Evolutionary conservation across 441 rosid genomes (phyloP), one percentile per base, ranked within the genome.

Genomic region (Gossypium lobatum): DNA sequence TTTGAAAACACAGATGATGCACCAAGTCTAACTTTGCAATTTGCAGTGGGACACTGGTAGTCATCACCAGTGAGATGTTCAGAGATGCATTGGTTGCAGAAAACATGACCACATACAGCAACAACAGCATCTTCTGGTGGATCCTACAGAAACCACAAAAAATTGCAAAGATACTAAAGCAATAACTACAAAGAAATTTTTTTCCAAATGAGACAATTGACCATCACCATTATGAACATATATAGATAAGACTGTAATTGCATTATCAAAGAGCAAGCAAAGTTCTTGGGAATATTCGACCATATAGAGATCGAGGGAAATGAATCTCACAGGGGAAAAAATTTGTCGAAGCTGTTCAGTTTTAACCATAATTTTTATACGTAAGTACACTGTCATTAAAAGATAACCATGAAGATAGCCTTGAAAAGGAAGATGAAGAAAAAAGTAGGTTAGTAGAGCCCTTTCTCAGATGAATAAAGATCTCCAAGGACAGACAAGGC

Each of bases 41-140:
- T 77, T 61, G 84, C 66, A 23, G 66, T 28, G 2, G 97, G 92
- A 74, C 98, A 93, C 50, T 80, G 89, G 68, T 77, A 83, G 65
- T 91, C 91, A 61, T 93, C 94, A 21, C 96, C 91, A 63, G 80
- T 84, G 46, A 93, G 88, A 83, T 79, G 90, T 73, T 90, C 96
- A 66, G 80, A 84, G 70, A 91, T 84, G 83, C 98, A 93, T 66
- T 91, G 96, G 70, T 86, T 90, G 84, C 98, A 93, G 84, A 91
- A 93, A 73, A 90, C 93, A 83, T 93, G 97, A 73, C 94, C 88
- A 77, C 98, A 93, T 55, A 78, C 78, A 13, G 97, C 84, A 77
- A 88, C 91, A 77, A 90, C 93, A 71, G 96, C 96, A 83, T 90
- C 98, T 82, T 93, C 98, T 45, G 98, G 97, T 21, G 98, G 84